Evolutionary conservation across 257 asterid genomes (phyloP).

Genomic region (Primulina tabacum): DNA sequence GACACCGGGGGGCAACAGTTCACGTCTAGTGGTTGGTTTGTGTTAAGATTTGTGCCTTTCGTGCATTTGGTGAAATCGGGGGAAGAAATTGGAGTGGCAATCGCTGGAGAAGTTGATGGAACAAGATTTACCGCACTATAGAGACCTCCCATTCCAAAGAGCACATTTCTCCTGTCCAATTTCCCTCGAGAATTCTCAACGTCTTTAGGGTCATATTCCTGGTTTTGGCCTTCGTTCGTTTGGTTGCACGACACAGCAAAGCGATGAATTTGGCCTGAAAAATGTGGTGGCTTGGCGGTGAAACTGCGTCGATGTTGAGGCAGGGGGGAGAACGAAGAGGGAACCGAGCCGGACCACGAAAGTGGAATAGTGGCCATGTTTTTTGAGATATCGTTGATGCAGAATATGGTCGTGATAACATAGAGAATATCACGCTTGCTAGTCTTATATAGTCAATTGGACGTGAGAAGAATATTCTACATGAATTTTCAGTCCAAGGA

Average conservation of each 20-base stretch:
- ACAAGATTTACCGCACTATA: constrained; percentile 27
- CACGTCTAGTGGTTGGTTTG: constrained; percentile 33
- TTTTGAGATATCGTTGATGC: background rate
- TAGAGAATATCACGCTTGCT: too few relatives aligned
- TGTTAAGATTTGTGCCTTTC: constrained; percentile 34
- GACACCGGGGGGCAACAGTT: constrained; percentile 38
- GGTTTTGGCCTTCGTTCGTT: constrained; percentile 7
- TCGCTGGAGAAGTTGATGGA: constrained; percentile 10
- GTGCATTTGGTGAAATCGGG: constrained; percentile 42
- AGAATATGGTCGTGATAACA: too few relatives aligned
- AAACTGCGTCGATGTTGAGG: background rate
- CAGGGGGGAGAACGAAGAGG: background rate
- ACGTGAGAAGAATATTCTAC: too few relatives aligned
- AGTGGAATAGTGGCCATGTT: constrained; percentile 27
- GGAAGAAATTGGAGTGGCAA: constrained; percentile 31
- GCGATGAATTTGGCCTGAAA: constrained; percentile 19
- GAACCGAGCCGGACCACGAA: constrained; percentile 18
- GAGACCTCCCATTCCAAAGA: constrained; percentile 33
- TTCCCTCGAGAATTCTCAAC: constrained; percentile 15
- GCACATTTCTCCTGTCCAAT: constrained; percentile 37
- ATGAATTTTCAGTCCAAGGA: too few relatives aligned
- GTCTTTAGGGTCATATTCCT: background rate
- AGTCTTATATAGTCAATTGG: too few relatives aligned
- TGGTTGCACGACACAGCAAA: constrained; percentile 22
- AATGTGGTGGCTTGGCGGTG: constrained; percentile 4